These are phyloP conservation scores for Berberis vulgaris DNA, from an alignment of 164 flowering plant genomes.

Conservation along the genomic window DNA sequence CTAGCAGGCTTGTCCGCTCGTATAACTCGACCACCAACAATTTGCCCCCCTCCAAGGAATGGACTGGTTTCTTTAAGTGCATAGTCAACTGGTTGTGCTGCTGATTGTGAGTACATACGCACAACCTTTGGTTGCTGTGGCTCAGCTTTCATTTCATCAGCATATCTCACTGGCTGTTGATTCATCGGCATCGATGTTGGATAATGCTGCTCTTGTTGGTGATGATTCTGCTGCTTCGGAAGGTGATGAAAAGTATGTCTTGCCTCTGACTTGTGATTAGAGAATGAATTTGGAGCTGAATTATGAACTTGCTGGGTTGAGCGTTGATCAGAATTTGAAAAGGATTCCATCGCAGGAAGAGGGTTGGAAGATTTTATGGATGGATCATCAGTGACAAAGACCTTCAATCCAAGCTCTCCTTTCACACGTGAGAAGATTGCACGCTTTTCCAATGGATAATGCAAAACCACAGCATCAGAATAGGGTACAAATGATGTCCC, in stretches of 20 bases:
- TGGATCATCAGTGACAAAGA: slow-evolving; percentile 62
- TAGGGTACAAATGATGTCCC: slow-evolving; percentile 80
- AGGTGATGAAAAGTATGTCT: slow-evolving; percentile 68
- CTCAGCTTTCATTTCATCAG: slow-evolving; percentile 49
- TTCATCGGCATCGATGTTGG: slow-evolving; percentile 15
- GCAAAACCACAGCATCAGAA: slow-evolving; percentile 70
- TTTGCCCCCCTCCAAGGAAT: slow-evolving; percentile 81
- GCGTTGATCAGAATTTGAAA: slow-evolving; percentile 10
- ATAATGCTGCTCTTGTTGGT: slow-evolving; percentile 22
- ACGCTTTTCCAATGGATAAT: slow-evolving; percentile 77
- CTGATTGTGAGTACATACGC: slow-evolving; percentile 47
- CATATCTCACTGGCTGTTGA: slow-evolving; percentile 29
- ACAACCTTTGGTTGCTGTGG: slow-evolving; percentile 59
- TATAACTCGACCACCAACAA: slow-evolving; percentile 81
- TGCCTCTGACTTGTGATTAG: slow-evolving; percentile 27
- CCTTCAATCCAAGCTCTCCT: slow-evolving; percentile 84
- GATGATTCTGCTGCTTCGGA: slow-evolving; percentile 42
- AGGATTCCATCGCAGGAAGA: slow-evolving; percentile 30
- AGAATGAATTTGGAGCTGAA: slow-evolving; percentile 2
- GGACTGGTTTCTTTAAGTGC: slow-evolving; percentile 97
- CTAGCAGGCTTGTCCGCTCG: slow-evolving; percentile 56
- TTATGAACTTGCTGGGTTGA: slow-evolving; percentile 11
- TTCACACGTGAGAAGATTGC: slow-evolving; percentile 63
- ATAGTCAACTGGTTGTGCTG: slow-evolving; percentile 71
- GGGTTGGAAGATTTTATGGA: slow-evolving; percentile 52